phyloP scores from a whole-genome alignment of 106 monocot species.

The Acorus calamus region DNA sequence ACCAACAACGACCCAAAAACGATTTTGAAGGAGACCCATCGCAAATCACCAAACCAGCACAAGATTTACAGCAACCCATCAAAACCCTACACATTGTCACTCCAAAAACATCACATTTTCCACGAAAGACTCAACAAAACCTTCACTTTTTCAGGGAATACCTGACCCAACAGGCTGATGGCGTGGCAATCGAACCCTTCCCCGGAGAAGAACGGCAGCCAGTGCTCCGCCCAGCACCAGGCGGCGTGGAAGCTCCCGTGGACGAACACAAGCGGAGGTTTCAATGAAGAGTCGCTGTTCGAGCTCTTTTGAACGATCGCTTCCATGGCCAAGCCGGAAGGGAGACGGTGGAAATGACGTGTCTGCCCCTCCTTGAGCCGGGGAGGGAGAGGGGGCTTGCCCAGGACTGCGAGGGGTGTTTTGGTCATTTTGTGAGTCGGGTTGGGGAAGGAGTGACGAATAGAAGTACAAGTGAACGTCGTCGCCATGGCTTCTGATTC shows the following conservation, averaged over 20 bases:
- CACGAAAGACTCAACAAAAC: no score
- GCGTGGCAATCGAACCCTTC: slow-evolving; percentile 61
- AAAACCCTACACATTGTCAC: no score
- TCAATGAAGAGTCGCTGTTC: background rate
- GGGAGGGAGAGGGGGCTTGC: slow-evolving; percentile 13
- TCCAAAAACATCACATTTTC: no score
- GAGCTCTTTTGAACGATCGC: slow-evolving; percentile 45
- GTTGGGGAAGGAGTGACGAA: background rate
- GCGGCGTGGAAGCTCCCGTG: slow-evolving; percentile 94
- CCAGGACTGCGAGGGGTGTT: slow-evolving; percentile 1
- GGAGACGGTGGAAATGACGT: slow-evolving; percentile 62
- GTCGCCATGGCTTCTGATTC: no score
- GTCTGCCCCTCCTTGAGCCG: slow-evolving; percentile 53
- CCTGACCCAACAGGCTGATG: slow-evolving; percentile 61
- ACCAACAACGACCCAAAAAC: no score
- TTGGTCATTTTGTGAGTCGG: background rate
- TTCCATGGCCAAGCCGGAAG: slow-evolving; percentile 64
- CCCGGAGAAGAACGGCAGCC: slow-evolving; percentile 71
- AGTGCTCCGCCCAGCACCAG: slow-evolving; percentile 96
- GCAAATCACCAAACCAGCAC: no score
- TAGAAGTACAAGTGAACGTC: background rate
- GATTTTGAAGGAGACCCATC: no score
- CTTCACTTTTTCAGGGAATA: background rate
- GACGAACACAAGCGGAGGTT: slow-evolving; percentile 57
- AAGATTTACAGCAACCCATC: no score